A percentile compares a stretch with the other conserved stretches of the same genome.
Conservation (phyloP, 768 basidiomycete species). For the Boletales sp. region DNA sequence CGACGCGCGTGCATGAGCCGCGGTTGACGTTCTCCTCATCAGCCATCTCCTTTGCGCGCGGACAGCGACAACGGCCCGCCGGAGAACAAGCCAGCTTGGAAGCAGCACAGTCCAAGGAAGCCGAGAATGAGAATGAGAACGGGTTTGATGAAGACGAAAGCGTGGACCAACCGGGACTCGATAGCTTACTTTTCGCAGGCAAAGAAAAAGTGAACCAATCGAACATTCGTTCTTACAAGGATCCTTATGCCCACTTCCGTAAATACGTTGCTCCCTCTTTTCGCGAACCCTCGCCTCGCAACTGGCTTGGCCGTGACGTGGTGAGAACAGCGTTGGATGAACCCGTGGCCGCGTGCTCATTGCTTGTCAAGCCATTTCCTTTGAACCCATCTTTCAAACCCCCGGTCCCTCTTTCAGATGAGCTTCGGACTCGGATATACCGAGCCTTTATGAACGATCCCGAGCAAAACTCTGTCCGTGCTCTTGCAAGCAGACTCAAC, state of each 20-base stretch:
- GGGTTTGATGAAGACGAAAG: neutral
- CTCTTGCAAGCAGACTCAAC: conserved; percentile 57
- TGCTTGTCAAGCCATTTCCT: conserved; percentile 66
- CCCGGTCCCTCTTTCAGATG: conserved; percentile 69
- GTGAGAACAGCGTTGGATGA: conserved; percentile 37
- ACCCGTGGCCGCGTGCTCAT: neutral
- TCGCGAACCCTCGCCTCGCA: conserved; percentile 39
- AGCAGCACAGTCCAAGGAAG: neutral
- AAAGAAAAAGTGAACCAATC: conserved; percentile 17
- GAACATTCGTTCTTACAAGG: conserved; percentile 11
- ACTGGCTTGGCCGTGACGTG: conserved; percentile 60
- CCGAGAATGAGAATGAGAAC: conserved; percentile 2
- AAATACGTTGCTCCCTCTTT: conserved; percentile 19
- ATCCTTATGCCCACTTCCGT: conserved; percentile 17
- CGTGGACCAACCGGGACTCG: conserved; percentile 11
- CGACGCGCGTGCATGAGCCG: conserved; percentile 9
- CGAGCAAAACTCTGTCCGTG: conserved; percentile 49
- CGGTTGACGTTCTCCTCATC: conserved; percentile 23
- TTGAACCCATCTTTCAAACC: conserved; percentile 83
- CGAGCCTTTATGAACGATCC: conserved; percentile 58
- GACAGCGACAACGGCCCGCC: conserved; percentile 5
- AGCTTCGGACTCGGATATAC: conserved; percentile 55
- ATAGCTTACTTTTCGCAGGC: conserved; percentile 15
- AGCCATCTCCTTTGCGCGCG: conserved; percentile 8
- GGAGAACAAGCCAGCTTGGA: conserved; percentile 3